phyloP scores from a whole-genome alignment of 2,329 filamentous ascomycete genomes.

The Penicillium corylophilum region DNA sequence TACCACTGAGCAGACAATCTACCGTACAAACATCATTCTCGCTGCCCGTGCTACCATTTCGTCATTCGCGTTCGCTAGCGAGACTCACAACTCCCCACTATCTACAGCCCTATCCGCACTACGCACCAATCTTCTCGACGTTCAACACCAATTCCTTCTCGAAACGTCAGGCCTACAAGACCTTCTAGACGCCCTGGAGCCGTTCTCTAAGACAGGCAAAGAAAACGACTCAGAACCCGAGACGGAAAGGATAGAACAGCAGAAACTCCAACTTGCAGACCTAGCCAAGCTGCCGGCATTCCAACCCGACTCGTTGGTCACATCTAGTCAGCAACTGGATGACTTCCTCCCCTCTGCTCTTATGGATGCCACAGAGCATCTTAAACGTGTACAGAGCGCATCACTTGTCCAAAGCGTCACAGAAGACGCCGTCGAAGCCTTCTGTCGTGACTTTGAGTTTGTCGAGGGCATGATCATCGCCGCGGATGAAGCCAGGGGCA shows the following conservation, averaged over 20 bases:
- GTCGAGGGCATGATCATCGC: conserved; percentile 62
- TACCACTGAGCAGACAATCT: conserved; percentile 48
- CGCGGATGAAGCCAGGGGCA: conserved; percentile 53
- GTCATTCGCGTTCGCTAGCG: conserved; percentile 60
- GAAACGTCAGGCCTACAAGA: conserved; percentile 69
- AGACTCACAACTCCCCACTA: conserved; percentile 56
- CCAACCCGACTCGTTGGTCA: conserved; percentile 60
- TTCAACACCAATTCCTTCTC: conserved; percentile 72
- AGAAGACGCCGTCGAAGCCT: conserved; percentile 76
- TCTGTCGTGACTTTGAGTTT: conserved; percentile 80
- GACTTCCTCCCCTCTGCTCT: conserved; percentile 89
- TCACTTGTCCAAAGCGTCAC: conserved; percentile 72
- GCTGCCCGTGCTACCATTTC: conserved; percentile 40
- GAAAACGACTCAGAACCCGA: conserved; percentile 18
- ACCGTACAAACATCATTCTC: conserved; percentile 49
- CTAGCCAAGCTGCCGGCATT: conserved; percentile 58
- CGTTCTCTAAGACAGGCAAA: conserved; percentile 31
- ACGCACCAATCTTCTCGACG: conserved; percentile 58
- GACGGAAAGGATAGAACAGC: conserved; percentile 28
- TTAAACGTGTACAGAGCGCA: conserved; percentile 72
- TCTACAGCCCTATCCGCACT: conserved; percentile 53
- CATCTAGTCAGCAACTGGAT: conserved; percentile 75
- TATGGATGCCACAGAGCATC: conserved; percentile 83
- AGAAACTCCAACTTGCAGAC: conserved; percentile 52
- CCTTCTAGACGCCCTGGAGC: conserved; percentile 60